phyloP scores from a whole-genome alignment of 331 rosid genomes.

The Erythrophleum ivorense region DNA sequence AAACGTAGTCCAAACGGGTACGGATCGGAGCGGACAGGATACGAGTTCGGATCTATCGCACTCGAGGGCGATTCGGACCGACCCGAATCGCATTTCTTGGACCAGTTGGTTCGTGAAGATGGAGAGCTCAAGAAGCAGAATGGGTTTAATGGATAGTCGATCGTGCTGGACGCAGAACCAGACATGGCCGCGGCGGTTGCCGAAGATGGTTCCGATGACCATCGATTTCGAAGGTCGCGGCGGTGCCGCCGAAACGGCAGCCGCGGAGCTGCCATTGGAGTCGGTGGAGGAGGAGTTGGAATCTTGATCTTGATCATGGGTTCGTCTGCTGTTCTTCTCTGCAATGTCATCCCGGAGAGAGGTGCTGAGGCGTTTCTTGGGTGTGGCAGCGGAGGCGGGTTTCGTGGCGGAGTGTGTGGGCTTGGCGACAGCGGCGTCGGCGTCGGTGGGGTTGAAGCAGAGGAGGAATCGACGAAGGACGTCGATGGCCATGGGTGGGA shows the following conservation, averaged over 20 bases:
- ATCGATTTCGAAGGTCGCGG: constrained; percentile 77
- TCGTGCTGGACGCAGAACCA: constrained; percentile 86
- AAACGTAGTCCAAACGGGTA: constrained; percentile 73
- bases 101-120: constrained; percentile 75
- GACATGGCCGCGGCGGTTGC: constrained; percentile 84
- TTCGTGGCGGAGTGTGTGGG: background rate
- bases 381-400: constrained; percentile 29
- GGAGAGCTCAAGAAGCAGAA: constrained; percentile 79
- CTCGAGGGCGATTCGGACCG: constrained; percentile 85
- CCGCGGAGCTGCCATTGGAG: background rate
- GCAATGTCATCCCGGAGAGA: constrained; percentile 56
- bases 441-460: constrained; percentile 59
- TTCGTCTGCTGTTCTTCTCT: background rate
- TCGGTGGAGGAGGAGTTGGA: constrained; percentile 50
- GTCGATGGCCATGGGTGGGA: constrained; percentile 63
- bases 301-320: constrained; percentile 42
- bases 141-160: constrained; percentile 63
- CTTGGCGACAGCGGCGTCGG: constrained; percentile 31
- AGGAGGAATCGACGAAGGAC: constrained; percentile 82
- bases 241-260: constrained; percentile 21
- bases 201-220: constrained; percentile 92
- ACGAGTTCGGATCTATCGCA: constrained; percentile 50
- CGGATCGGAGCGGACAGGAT: constrained; percentile 62
- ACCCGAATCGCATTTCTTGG: constrained; percentile 83
- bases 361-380: constrained; percentile 68